These are phyloP conservation scores for Myxozyma mucilagina DNA, from an alignment of 805 yeast species.

Conservation along the genomic window DNA sequence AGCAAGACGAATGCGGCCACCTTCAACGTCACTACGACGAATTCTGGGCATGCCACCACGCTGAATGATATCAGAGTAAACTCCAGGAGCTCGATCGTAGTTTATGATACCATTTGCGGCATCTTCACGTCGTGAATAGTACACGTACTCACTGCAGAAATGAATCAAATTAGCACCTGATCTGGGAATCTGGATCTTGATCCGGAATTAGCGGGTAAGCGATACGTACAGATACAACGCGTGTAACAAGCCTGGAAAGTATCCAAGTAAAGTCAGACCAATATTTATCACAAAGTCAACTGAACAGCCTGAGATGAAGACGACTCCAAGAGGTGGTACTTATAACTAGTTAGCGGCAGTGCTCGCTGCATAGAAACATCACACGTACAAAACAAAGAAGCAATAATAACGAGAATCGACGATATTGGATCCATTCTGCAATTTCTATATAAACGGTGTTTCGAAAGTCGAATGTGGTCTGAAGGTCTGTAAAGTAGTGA, in stretches of 20 bases:
- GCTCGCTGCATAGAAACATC: not conserved
- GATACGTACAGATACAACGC: constrained; percentile 30
- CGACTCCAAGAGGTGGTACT: constrained; percentile 31
- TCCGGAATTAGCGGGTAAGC: not conserved
- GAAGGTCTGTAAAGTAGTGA: not conserved
- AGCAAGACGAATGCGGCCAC: constrained; percentile 9
- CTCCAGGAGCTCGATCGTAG: constrained; percentile 29
- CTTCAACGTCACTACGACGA: constrained; percentile 4
- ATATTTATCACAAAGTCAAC: constrained; percentile 55
- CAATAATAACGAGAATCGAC: constrained; percentile 25
- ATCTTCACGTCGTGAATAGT: constrained; percentile 28
- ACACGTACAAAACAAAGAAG: constrained; percentile 24
- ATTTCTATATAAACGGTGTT: not conserved
- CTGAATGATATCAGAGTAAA: constrained; percentile 30
- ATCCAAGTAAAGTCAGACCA: constrained; percentile 60
- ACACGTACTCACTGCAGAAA: constrained; percentile 22
- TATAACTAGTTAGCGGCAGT: not conserved
- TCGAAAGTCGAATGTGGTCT: not conserved
- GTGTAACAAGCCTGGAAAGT: constrained; percentile 54
- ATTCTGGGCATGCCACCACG: constrained; percentile 26
- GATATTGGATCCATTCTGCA: constrained; percentile 23
- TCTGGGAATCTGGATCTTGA: not conserved
- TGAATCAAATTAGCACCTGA: not conserved
- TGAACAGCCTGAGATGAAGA: constrained; percentile 44
- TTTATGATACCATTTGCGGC: constrained; percentile 26